Conservation (phyloP, 2,329 filamentous ascomycete species). For the Thelonectria blattea region DNA sequence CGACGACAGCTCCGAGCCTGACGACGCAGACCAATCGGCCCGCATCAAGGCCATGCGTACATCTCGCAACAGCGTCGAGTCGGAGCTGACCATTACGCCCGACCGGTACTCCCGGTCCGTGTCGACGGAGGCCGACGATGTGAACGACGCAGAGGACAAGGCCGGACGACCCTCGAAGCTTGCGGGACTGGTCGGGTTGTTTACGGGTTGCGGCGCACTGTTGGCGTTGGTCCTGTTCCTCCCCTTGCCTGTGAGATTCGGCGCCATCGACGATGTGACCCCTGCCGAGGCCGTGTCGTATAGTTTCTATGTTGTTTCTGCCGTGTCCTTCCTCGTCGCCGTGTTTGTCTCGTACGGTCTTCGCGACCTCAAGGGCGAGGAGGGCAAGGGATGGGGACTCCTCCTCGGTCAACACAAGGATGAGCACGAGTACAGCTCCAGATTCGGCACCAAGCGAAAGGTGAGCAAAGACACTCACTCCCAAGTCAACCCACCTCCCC, state of each 20-base stretch:
- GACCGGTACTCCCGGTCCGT: slow-evolving; percentile 56
- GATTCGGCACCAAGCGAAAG: slow-evolving; percentile 25
- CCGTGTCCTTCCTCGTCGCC: slow-evolving; percentile 74
- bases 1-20: slow-evolving; percentile 50
- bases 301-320: slow-evolving; percentile 87
- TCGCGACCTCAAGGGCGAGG: slow-evolving; percentile 71
- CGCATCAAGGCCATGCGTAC: slow-evolving; percentile 46
- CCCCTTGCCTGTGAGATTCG: slow-evolving; percentile 83
- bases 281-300: slow-evolving; percentile 77
- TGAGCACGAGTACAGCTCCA: slow-evolving; percentile 29
- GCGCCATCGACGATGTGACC: slow-evolving; percentile 71
- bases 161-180: slow-evolving; percentile 64
- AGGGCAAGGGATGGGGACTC: slow-evolving; percentile 73
- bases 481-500: too few relatives aligned
- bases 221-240: slow-evolving; percentile 83
- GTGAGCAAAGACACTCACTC: too few relatives aligned
- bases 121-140: slow-evolving; percentile 37
- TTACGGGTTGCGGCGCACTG: slow-evolving; percentile 90
- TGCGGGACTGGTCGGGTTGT: slow-evolving; percentile 88
- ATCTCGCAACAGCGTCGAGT: slow-evolving; percentile 68
- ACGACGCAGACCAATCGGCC: slow-evolving; percentile 27
- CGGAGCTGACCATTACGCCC: slow-evolving; percentile 77
- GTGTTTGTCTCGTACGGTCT: slow-evolving; percentile 81
- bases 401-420: slow-evolving; percentile 53
- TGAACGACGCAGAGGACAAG: slow-evolving; percentile 34